Evolutionary conservation across 2,329 filamentous ascomycete species (phyloP).

Genomic region (Calonectria montana): DNA sequence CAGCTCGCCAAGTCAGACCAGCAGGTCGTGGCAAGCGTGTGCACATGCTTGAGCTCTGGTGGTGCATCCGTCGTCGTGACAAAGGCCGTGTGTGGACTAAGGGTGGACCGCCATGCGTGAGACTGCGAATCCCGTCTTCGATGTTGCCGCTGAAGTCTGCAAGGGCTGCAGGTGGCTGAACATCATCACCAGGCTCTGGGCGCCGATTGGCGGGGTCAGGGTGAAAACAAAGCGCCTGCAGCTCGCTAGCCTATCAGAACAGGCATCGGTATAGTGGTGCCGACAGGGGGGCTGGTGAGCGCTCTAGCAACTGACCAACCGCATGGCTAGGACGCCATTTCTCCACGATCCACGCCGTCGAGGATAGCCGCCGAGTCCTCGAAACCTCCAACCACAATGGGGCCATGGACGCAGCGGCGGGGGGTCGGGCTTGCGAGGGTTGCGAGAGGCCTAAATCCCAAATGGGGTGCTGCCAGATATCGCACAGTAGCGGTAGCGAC

Average conservation of each 20-base stretch:
- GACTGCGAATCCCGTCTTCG: conserved; percentile 45
- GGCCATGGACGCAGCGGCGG: conserved; percentile 12
- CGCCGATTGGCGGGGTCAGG: conserved; percentile 52
- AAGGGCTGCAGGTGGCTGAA: conserved; percentile 54
- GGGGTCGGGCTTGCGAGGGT: conserved; percentile 9
- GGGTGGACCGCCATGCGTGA: conserved; percentile 18
- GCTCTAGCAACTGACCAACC: conserved; percentile 33
- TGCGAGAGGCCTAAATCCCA: conserved; percentile 10
- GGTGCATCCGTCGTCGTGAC: conserved; percentile 31
- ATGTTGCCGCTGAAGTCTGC: conserved; percentile 60
- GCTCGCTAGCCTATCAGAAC: conserved; percentile 38
- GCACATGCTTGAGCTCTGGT: conserved; percentile 6
- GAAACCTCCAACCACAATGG: conserved; percentile 32
- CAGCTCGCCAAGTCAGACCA: conserved; percentile 11
- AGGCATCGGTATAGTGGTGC: conserved; percentile 25
- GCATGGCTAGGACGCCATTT: conserved; percentile 22
- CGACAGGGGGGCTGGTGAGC: conserved; percentile 29
- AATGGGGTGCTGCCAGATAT: conserved; percentile 22
- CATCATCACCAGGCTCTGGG: conserved; percentile 50
- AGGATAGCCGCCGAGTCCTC: conserved; percentile 24
- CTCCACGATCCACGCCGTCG: conserved; percentile 36
- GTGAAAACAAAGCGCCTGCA: conserved; percentile 39
- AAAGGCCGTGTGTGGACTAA: conserved; percentile 16
- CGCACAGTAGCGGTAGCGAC: conserved; percentile 14
- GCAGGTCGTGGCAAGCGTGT: not conserved